These are phyloP conservation scores for Leccinum fibrillosum DNA, from an alignment of 768 basidiomycete species.

Conservation along the genomic window DNA sequence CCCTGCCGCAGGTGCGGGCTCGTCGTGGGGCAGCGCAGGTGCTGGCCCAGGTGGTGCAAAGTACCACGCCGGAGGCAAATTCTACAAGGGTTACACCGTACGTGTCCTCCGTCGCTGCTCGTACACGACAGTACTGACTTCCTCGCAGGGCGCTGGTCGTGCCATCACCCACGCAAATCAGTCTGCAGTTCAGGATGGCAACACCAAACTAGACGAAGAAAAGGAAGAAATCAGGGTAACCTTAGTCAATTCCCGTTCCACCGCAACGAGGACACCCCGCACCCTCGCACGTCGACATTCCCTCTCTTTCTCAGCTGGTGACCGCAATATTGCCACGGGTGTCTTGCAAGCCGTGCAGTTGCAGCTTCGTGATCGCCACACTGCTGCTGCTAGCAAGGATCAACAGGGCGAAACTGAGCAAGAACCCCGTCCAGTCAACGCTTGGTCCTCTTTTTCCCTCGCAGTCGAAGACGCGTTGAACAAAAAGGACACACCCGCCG, in stretches of 20 bases:
- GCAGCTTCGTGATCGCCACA: constrained; percentile 60
- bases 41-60: constrained; percentile 72
- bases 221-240: constrained; percentile 44
- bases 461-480: constrained; percentile 19
- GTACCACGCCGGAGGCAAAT: constrained; percentile 67
- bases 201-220: constrained; percentile 52
- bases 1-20: constrained; percentile 43
- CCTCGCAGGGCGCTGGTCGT: constrained; percentile 58
- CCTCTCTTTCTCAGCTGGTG: constrained; percentile 46
- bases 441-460: constrained; percentile 19
- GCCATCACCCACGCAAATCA: constrained; percentile 71
- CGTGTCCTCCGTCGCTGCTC: constrained; percentile 20
- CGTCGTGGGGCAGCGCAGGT: constrained; percentile 51
- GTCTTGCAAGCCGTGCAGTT: constrained; percentile 63
- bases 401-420: constrained; percentile 17
- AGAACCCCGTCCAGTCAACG: constrained; percentile 24
- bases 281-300: constrained; percentile 58
- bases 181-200: constrained; percentile 51
- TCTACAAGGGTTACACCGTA: constrained; percentile 67
- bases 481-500: constrained; percentile 2
- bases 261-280: constrained; percentile 35
- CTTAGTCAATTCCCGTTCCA: constrained; percentile 29
- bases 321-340: constrained; percentile 36
- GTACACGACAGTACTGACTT: background rate
- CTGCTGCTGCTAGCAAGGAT: constrained; percentile 29